Evolutionary conservation across 441 rosid species (phyloP), one percentile per base, ranked within the genome.

Genomic region (Erodium moschatum): DNA sequence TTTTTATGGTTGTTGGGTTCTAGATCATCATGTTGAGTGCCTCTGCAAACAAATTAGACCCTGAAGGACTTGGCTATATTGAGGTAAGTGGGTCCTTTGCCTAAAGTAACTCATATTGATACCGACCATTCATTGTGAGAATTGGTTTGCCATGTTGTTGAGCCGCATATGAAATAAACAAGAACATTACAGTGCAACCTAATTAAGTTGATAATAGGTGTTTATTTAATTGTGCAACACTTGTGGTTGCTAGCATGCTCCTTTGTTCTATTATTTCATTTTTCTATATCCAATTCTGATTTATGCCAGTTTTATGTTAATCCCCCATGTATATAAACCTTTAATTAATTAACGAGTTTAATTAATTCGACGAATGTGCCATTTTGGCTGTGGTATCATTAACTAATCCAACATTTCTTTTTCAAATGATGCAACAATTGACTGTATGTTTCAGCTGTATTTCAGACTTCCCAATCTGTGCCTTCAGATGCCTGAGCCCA

Each of bases 391-490:
- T 24, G 27, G 27, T 24, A 24, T 24, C 27, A 24, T 24, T 24
- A 24, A 2, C 27, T 24, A 24, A 24, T 24, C 27, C 27, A 24
- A 24, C 27, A 24, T 24, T 24, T 24, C 27, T 24, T 24, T 24
- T 24, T 24, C 27, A 24, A 24, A 24, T 24, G 27, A 24, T 24
- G 2, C 27, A 24, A 24, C 0, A 24, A 24, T 24, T 24, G 27
- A 24, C 27, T 0, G 27, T 24, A 0, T 24, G 6, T 69, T 76
- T 67, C 64, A n/a, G 31, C 31, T 61, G 13, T 54, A 60, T 82
- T 83, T 67, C 97, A 95, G 99, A 79, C 89, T 90, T 81, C 91
- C 99, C 68, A 97, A 95, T 83, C 85, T 95, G 73, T 91, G 99
- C 85, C 85, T 82, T 79, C 96, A 78, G 82, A 90, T 90, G 75